Conservation (phyloP, 768 basidiomycete species). For the Termitomyces heimii region DNA sequence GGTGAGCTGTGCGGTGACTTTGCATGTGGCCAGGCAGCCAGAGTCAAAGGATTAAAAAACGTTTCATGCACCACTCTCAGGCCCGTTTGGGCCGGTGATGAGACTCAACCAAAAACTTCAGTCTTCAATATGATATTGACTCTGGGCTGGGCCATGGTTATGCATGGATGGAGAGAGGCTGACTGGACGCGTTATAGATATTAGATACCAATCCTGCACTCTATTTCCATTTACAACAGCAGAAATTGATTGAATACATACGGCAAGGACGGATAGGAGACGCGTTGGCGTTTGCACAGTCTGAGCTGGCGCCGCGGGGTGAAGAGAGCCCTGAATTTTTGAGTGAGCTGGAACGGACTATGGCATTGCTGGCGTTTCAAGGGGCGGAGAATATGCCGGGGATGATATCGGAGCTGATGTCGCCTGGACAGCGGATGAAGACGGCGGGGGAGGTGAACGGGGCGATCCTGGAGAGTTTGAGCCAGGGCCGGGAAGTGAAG, state of each 20-base stretch:
- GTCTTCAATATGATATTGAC: slow-evolving; percentile 87
- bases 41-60: slow-evolving; percentile 71
- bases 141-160: slow-evolving; percentile 14
- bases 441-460: slow-evolving; percentile 97
- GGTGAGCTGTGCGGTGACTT: slow-evolving; percentile 56
- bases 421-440: slow-evolving; percentile 83
- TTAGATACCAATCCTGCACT: slow-evolving; percentile 91
- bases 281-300: slow-evolving; percentile 88
- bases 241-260: slow-evolving; percentile 92
- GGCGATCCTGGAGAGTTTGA: slow-evolving; percentile 87
- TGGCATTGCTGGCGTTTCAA: slow-evolving; percentile 88
- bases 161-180: slow-evolving; percentile 10
- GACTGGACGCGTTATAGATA: slow-evolving; percentile 53
- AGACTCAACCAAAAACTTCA: slow-evolving; percentile 80
- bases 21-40: slow-evolving; percentile 5
- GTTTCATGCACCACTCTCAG: slow-evolving; percentile 99
- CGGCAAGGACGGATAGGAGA: slow-evolving; percentile 73
- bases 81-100: slow-evolving; percentile 73
- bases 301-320: slow-evolving; percentile 90
- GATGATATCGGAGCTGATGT: slow-evolving; percentile 73
- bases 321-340: slow-evolving; percentile 95
- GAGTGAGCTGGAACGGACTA: slow-evolving; percentile 86
- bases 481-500: slow-evolving; percentile 92
- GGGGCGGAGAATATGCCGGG: slow-evolving; percentile 52
- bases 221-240: slow-evolving; percentile 94